phyloP scores from a whole-genome alignment of 768 basidiomycete species.

The Rubroboletus pulcherrimus region DNA sequence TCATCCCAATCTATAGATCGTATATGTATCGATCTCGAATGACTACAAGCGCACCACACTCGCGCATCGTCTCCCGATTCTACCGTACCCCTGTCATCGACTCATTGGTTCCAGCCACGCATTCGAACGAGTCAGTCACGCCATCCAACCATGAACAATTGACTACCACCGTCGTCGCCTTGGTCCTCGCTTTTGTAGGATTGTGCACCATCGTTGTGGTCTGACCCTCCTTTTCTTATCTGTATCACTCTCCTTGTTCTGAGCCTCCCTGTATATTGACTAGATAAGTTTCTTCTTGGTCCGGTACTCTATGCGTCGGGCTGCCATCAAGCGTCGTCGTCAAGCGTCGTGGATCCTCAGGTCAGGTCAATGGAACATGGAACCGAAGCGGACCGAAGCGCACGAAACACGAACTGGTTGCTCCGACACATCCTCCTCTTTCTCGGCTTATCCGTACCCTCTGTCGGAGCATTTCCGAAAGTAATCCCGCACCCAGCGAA shows the following conservation, averaged over 20 bases:
- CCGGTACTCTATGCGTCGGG: constrained; percentile 12
- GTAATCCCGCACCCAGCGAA: neutral
- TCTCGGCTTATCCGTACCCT: constrained; percentile 14
- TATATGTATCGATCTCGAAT: neutral
- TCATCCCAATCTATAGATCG: neutral
- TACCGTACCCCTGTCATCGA: constrained; percentile 10
- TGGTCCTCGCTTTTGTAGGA: neutral
- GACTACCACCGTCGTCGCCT: neutral
- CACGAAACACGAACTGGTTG: constrained; percentile 9
- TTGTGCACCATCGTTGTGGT: constrained; percentile 9
- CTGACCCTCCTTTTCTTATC: neutral
- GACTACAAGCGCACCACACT: neutral
- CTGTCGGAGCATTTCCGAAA: constrained; percentile 15
- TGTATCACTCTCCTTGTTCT: neutral
- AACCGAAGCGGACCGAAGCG: constrained; percentile 10
- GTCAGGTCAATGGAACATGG: constrained; percentile 19
- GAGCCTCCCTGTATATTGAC: neutral
- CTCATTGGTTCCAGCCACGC: constrained; percentile 8
- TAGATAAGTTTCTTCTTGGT: constrained; percentile 16
- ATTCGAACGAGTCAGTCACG: neutral
- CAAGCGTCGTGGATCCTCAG: constrained; percentile 25
- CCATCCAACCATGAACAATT: constrained; percentile 1
- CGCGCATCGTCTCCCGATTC: neutral
- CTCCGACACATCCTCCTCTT: constrained; percentile 15
- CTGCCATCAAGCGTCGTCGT: constrained; percentile 20